Evolutionary conservation across 805 yeast genomes (phyloP).

Genomic region (Ogataea polymorpha): DNA sequence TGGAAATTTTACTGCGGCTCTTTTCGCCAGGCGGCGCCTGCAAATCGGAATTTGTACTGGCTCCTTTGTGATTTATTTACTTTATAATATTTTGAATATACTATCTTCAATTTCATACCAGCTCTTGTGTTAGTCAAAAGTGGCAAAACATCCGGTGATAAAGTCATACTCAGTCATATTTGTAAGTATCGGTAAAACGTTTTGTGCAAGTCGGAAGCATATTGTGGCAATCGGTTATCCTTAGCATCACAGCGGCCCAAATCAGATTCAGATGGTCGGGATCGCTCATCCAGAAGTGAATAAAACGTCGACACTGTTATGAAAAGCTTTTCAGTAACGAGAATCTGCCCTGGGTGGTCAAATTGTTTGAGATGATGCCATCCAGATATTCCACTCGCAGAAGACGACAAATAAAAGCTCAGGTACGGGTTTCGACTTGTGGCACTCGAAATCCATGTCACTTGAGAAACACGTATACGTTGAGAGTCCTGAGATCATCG

Average conservation of each 20-base stretch:
- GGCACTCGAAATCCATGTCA: no score
- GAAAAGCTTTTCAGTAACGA: no score
- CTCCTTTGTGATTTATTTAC: slow-evolving; percentile 9
- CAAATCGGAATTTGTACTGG: slow-evolving; percentile 4
- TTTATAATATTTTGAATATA: slow-evolving; percentile 3
- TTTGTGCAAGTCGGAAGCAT: not conserved
- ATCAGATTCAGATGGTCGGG: no score
- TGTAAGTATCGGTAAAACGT: slow-evolving; percentile 4
- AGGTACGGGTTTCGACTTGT: no score
- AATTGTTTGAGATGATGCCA: no score
- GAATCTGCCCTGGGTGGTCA: no score
- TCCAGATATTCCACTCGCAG: no score
- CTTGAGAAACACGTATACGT: no score
- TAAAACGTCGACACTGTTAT: no score
- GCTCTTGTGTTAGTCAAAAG: slow-evolving; percentile 4
- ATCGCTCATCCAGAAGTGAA: no score
- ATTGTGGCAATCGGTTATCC: not conserved
- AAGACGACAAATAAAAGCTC: no score
- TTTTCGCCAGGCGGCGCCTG: slow-evolving; percentile 11
- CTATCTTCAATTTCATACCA: slow-evolving; percentile 3
- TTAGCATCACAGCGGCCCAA: no score
- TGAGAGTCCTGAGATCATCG: not conserved
- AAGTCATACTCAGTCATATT: slow-evolving; percentile 14
- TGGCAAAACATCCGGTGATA: slow-evolving; percentile 7
- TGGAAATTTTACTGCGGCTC: not conserved